These are phyloP conservation scores for Stagonosporopsis cucurbitacearum DNA, from an alignment of 2,329 filamentous ascomycete species.

Conservation along the genomic window DNA sequence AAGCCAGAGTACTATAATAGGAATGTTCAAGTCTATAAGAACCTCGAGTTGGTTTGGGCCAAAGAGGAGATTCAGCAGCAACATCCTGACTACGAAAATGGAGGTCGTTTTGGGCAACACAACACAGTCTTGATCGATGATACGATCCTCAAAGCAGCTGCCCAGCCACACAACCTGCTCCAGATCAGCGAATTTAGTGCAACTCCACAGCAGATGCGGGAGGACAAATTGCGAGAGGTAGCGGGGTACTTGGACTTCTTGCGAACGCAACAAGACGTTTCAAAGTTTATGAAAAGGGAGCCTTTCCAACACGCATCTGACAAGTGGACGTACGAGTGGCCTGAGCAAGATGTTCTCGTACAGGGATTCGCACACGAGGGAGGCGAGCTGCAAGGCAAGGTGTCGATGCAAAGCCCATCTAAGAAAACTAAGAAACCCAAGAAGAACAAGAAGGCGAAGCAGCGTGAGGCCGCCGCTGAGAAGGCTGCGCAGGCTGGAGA, in stretches of 20 bases:
- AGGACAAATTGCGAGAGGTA: conserved; percentile 58
- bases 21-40: conserved; percentile 90
- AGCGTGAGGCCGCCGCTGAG: conserved; percentile 5
- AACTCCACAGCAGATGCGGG: conserved; percentile 48
- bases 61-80: conserved; percentile 52
- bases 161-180: conserved; percentile 84
- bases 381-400: conserved; percentile 9
- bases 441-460: conserved; percentile 14
- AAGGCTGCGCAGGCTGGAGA: not conserved
- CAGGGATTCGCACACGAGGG: conserved; percentile 1
- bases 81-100: conserved; percentile 50
- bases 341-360: conserved; percentile 5
- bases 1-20: conserved; percentile 66
- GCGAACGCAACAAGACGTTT: conserved; percentile 64
- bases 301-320: conserved; percentile 38
- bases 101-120: conserved; percentile 71
- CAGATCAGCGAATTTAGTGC: conserved; percentile 78
- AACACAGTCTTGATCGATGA: conserved; percentile 95
- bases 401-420: conserved; percentile 4
- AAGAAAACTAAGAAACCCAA: conserved; percentile 7
- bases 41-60: conserved; percentile 75
- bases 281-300: conserved; percentile 61
- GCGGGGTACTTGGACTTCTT: conserved; percentile 61
- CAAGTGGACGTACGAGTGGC: conserved; percentile 40
- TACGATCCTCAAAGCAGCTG: conserved; percentile 76